phyloP scores from a whole-genome alignment of 176 grass and related monocot genomes.

The Eleusine indica region DNA sequence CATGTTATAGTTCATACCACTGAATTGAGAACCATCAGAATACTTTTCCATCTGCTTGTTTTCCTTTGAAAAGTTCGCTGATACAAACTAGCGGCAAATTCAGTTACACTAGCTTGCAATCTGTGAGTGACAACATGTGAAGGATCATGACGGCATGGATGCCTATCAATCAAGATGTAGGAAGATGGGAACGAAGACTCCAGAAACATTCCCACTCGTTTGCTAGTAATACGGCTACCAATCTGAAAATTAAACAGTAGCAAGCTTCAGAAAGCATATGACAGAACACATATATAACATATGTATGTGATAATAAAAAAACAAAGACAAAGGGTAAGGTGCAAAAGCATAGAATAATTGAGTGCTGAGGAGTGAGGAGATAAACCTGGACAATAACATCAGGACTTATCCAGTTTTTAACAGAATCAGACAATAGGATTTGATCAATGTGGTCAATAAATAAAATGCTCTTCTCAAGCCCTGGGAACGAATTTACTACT shows the following conservation, averaged over 20 bases:
- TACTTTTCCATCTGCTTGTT: constrained; percentile 56
- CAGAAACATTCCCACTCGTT: constrained; percentile 68
- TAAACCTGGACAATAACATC: constrained; percentile 89
- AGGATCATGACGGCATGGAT: constrained; percentile 91
- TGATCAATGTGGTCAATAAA: constrained; percentile 91
- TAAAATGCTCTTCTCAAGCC: constrained; percentile 43
- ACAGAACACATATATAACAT: constrained; percentile 24
- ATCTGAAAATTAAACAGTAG: constrained; percentile 59
- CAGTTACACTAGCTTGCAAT: constrained; percentile 72
- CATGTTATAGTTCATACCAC: constrained; percentile 55
- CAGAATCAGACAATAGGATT: constrained; percentile 77
- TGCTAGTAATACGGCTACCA: constrained; percentile 94
- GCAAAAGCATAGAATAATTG: constrained; percentile 18
- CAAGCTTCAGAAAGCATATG: constrained; percentile 36
- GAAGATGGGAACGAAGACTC: constrained; percentile 73
- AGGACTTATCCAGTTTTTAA: constrained; percentile 68
- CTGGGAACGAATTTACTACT: constrained; percentile 57
- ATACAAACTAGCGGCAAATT: constrained; percentile 66
- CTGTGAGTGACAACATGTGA: constrained; percentile 90
- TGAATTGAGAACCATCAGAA: constrained; percentile 75
- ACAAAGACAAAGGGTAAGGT: not conserved
- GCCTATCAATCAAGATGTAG: constrained; percentile 83
- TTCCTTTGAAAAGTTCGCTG: constrained; percentile 54
- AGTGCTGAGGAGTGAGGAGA: constrained; percentile 20
- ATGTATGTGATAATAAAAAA: not conserved